Conservation (phyloP, 371 early-diverging fungal species). For the Batkoa obscura region DNA sequence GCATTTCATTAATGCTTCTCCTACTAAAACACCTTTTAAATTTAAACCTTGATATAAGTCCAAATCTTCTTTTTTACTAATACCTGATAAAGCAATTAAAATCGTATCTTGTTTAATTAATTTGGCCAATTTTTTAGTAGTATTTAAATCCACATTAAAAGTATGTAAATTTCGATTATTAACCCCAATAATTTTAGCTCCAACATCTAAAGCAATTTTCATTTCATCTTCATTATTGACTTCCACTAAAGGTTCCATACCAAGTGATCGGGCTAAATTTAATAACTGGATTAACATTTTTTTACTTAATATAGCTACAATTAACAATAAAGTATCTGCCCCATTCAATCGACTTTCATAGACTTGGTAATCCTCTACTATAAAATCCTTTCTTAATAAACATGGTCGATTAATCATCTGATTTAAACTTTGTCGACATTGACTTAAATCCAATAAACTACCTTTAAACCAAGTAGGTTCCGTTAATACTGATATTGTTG, state of each 20-base stretch:
- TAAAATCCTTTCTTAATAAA: conserved; percentile 88
- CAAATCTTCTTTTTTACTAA: conserved; percentile 66
- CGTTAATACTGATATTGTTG: conserved; percentile 87
- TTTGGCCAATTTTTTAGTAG: conserved; percentile 52
- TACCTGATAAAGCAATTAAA: conserved; percentile 79
- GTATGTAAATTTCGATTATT: conserved; percentile 93
- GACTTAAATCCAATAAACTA: conserved; percentile 66
- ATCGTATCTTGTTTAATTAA: conserved; percentile 53
- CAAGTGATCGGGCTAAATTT: conserved; percentile 44
- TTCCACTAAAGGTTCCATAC: conserved; percentile 96
- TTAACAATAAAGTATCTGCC: conserved; percentile 85
- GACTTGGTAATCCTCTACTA: conserved; percentile 90
- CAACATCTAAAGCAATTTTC: conserved; percentile 58
- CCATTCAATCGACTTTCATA: conserved; percentile 76
- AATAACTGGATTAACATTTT: conserved; percentile 41
- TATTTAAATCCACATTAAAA: conserved; percentile 81
- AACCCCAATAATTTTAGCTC: conserved; percentile 80
- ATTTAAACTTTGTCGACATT: conserved; percentile 49
- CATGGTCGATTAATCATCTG: conserved; percentile 53
- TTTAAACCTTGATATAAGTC: conserved; percentile 50
- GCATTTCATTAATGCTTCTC: conserved; percentile 88
- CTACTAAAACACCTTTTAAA: conserved; percentile 74
- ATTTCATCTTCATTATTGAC: conserved; percentile 83
- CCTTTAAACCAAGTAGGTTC: conserved; percentile 97
- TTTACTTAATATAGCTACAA: conserved; percentile 83